Evolutionary conservation across 1,284 basidiomycete species (phyloP), one percentile per base, ranked within the genome.

Genomic region (Malassezia japonica): DNA sequence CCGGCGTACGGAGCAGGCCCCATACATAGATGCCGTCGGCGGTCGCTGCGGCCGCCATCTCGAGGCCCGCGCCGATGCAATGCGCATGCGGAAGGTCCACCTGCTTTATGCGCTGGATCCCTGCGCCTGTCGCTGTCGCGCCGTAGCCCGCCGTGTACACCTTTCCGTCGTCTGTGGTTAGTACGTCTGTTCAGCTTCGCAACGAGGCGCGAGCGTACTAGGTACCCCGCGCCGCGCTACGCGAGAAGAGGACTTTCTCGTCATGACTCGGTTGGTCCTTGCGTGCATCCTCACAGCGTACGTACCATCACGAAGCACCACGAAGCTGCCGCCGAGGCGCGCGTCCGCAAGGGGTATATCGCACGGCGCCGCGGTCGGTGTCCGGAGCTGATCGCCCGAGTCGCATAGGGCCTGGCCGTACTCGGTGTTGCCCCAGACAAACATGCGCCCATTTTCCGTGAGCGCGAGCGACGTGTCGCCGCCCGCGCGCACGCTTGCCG

Each of bases 361-460:
- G 4, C 42, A 10, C 0, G 37, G 33, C 21, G 27, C 27, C 23
- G 20, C 27, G 20, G 37, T 21, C 16, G 50, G 50, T 7, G 24
- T 20, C 7, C 16, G 27, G 16, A 47, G 23, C 32, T 42, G 45
- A 29, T 54, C 51, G 15, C 33, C 46, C 12, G 31, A 5, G 6
- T 4, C 16, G 3, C 32, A 10, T 15, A 63, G 38, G 4, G 43
- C 33, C 31, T 66, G 64, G 13, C 60, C 62, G 38, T 67, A 67
- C 44, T 67, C 64, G 20, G 50, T 54, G 39, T 67, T 67, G 20
- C 64, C 64, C 64, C 64, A 67, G 1, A 52, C 50, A 39, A 50
- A 65, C 2, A 67, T 2, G 34, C 51, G 43, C 5, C 57, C 47
- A 0, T 3, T 13, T 3, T 8, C 8, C 0, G 55, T 56, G 10